Conservation (phyloP, 805 yeast species). For the Saturnispora diversa region DNA sequence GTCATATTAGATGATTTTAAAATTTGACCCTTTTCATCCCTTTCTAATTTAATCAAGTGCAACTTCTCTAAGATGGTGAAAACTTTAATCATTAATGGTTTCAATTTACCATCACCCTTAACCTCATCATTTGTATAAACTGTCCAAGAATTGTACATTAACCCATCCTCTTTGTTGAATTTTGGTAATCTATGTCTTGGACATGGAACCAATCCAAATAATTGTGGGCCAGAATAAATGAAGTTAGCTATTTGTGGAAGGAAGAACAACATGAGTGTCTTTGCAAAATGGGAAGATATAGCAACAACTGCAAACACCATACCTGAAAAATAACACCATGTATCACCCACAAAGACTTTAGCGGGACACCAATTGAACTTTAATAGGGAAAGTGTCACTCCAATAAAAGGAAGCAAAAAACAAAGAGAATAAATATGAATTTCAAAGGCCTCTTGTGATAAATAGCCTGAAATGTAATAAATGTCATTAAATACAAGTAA, state of each 20-base stretch:
- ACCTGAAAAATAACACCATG: slow-evolving; percentile 96
- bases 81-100: slow-evolving; percentile 25
- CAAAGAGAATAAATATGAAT: slow-evolving; percentile 78
- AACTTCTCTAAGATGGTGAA: slow-evolving; percentile 42
- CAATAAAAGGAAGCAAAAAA: slow-evolving; percentile 76
- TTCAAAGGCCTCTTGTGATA: slow-evolving; percentile 53
- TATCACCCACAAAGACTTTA: slow-evolving; percentile 91
- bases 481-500: slow-evolving; percentile 70
- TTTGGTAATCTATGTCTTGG: slow-evolving; percentile 92
- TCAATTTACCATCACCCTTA: slow-evolving; percentile 28
- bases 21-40: slow-evolving; percentile 22
- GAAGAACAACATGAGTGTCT: slow-evolving; percentile 78
- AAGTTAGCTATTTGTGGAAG: slow-evolving; percentile 90
- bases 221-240: slow-evolving; percentile 84
- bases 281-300: slow-evolving; percentile 91
- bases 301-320: slow-evolving; percentile 98
- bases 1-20: slow-evolving; percentile 72
- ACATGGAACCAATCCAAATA: slow-evolving; percentile 80
- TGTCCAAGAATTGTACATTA: slow-evolving; percentile 66
- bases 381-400: slow-evolving; percentile 70
- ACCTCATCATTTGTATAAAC: slow-evolving; percentile 29
- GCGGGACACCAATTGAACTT: slow-evolving; percentile 89
- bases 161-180: slow-evolving; percentile 58
- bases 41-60: slow-evolving; percentile 39
- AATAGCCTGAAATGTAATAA: slow-evolving; percentile 54